Percentiles rank a stretch among this genome's conserved stretches.
Evolutionary conservation across 257 asterid genomes (phyloP).

Genomic region (Lantana camara): DNA sequence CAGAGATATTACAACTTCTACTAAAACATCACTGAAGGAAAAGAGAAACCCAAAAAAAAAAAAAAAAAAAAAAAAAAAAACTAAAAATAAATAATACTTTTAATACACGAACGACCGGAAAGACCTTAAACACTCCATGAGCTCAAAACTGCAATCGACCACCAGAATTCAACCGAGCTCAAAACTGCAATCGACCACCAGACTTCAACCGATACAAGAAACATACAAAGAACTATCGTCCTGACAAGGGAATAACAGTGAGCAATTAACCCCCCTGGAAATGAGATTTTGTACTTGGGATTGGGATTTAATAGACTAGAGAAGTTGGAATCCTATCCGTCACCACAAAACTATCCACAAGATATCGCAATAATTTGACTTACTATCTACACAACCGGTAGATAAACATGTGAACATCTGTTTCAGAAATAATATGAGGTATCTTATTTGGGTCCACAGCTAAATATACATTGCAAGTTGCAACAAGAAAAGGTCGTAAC

Average conservation of each 20-base stretch:
- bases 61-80: background rate
- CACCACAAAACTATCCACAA: background rate
- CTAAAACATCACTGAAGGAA: background rate
- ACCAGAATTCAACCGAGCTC: background rate
- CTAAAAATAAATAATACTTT: slow-evolving; percentile 10
- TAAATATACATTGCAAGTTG: background rate
- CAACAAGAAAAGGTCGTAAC: background rate
- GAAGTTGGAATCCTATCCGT: background rate
- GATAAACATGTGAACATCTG: background rate
- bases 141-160: slow-evolving; percentile 31
- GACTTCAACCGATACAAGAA: slow-evolving; percentile 5
- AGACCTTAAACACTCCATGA: slow-evolving; percentile 26
- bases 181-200: slow-evolving; percentile 1
- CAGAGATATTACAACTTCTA: slow-evolving; percentile 21
- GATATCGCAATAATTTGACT: background rate
- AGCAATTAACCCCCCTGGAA: background rate
- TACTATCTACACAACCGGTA: too few relatives aligned
- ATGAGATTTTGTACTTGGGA: too few relatives aligned
- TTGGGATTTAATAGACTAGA: too few relatives aligned
- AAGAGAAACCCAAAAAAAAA: too few relatives aligned
- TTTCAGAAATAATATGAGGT: background rate
- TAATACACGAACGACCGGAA: background rate
- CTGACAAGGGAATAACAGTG: background rate
- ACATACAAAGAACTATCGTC: background rate
- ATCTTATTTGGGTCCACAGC: background rate